Conservation (phyloP, 331 rosid genomes). For the Arachis monticola region DNA sequence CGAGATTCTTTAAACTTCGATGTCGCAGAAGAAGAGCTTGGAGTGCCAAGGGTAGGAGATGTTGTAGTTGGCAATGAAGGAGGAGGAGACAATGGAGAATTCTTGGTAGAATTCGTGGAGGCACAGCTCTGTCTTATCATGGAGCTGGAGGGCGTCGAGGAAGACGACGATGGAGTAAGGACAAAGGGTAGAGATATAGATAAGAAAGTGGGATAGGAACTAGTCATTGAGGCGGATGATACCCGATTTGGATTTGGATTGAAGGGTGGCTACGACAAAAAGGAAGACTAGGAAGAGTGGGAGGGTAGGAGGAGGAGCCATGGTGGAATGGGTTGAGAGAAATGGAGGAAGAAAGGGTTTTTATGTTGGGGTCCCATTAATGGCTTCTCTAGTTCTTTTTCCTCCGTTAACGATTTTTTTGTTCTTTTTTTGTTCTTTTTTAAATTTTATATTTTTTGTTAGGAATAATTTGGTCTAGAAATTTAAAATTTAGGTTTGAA, state of each 20-base stretch:
- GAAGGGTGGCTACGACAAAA: conserved; percentile 43
- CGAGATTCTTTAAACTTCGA: conserved; percentile 85
- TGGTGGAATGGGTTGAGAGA: background rate
- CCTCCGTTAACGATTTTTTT: too few species aligned
- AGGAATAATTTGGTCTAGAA: too few species aligned
- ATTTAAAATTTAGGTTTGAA: too few species aligned
- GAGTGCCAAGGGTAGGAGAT: conserved; percentile 36
- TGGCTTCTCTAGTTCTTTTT: too few species aligned
- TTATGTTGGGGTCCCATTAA: background rate
- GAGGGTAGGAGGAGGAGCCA: conserved; percentile 44
- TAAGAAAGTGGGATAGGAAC: conserved; percentile 61
- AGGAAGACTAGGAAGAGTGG: conserved; percentile 29
- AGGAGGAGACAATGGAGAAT: conserved; percentile 66
- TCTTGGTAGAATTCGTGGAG: conserved; percentile 76
- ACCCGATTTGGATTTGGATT: conserved; percentile 75
- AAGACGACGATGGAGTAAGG: conserved; percentile 74
- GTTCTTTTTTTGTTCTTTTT: too few species aligned
- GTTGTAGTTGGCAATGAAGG: conserved; percentile 68
- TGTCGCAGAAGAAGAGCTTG: conserved; percentile 76
- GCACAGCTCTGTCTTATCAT: conserved; percentile 79
- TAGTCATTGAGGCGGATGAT: conserved; percentile 78
- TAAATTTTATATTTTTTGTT: too few species aligned
- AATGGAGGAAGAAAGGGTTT: conserved; percentile 8
- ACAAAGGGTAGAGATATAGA: conserved; percentile 60
- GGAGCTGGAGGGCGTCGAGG: conserved; percentile 89